phyloP scores from a whole-genome alignment of 257 asterid genomes.

The Ilex aquifolium region DNA sequence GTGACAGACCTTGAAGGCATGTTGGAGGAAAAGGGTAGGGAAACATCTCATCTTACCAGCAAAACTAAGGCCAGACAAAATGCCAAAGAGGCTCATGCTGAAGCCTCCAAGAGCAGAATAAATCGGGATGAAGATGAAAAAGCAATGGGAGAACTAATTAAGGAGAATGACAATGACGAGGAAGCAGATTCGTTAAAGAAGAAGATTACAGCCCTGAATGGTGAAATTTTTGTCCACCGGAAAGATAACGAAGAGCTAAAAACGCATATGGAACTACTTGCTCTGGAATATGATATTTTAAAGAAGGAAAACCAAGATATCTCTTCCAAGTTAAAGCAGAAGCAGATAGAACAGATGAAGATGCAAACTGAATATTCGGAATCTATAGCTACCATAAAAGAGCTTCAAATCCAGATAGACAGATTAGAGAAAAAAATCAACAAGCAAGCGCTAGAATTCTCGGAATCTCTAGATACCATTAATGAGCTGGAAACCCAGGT shows the following conservation, averaged over 20 bases:
- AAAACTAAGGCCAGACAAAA: conserved; percentile 35
- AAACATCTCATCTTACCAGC: conserved; percentile 52
- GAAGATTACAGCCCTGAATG: conserved; percentile 36
- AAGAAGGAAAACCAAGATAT: conserved; percentile 34
- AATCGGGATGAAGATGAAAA: conserved; percentile 28
- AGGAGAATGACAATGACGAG: conserved; percentile 27
- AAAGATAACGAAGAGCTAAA: conserved; percentile 49
- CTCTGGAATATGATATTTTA: conserved; percentile 39
- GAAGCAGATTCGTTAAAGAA: conserved; percentile 49
- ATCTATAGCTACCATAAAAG: conserved; percentile 45
- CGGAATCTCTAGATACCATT: conserved; percentile 41
- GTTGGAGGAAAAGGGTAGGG: conserved; percentile 63
- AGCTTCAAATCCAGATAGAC: conserved; percentile 45
- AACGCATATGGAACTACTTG: conserved; percentile 43
- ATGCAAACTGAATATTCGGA: conserved; percentile 36
- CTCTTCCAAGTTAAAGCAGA: too few species aligned
- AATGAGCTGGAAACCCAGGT: conserved; percentile 54
- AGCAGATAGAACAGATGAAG: conserved; percentile 36
- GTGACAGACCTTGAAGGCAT: conserved; percentile 68
- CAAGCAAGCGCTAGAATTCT: conserved; percentile 39
- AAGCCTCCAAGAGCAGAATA: not conserved
- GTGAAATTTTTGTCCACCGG: conserved; percentile 60
- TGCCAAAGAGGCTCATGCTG: conserved; percentile 33
- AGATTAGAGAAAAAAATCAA: conserved; percentile 48
- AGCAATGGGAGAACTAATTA: conserved; percentile 18